A percentile compares a stretch with the other conserved stretches of the same genome.
These are phyloP conservation scores for Pseudozyma tsukubaensis DNA, from an alignment of 1,284 basidiomycete species.

Conservation along the genomic window DNA sequence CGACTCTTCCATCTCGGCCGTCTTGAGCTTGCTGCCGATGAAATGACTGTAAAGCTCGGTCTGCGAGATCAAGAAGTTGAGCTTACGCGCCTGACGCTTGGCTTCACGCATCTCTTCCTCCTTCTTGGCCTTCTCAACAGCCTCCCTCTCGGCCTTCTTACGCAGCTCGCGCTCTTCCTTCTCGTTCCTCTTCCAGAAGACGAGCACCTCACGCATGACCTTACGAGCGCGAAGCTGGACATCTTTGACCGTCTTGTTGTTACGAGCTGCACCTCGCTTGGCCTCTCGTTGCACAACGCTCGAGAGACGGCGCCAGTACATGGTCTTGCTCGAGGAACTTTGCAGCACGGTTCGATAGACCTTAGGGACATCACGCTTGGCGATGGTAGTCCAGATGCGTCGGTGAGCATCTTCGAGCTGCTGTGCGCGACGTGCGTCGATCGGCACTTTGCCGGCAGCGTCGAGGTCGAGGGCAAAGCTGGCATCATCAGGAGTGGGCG, in stretches of 20 bases:
- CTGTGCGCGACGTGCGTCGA: constrained; percentile 56
- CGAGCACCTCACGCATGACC: constrained; percentile 84
- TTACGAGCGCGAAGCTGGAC: constrained; percentile 86
- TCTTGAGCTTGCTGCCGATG: constrained; percentile 98
- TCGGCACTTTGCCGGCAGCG: constrained; percentile 53
- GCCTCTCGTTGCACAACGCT: constrained; percentile 81
- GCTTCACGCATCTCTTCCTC: constrained; percentile 98
- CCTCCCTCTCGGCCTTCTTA: constrained; percentile 86
- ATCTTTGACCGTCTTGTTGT: constrained; percentile 86
- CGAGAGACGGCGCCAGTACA: constrained; percentile 81
- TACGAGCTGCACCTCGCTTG: constrained; percentile 82
- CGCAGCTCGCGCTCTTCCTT: constrained; percentile 89
- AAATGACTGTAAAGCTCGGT: constrained; percentile 99
- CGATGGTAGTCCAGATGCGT: constrained; percentile 67
- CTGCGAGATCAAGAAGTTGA: constrained; percentile 99
- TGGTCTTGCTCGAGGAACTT: constrained; percentile 66
- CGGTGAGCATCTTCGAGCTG: constrained; percentile 66
- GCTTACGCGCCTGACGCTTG: constrained; percentile 92
- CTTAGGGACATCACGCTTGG: constrained; percentile 67
- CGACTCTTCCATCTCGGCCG: constrained; percentile 85
- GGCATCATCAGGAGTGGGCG: constrained; percentile 34
- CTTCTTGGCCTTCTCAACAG: constrained; percentile 74
- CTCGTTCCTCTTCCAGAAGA: constrained; percentile 98
- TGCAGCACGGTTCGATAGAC: constrained; percentile 66
- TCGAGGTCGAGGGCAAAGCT: constrained; percentile 44